Percentiles rank a stretch among this genome's conserved stretches.
Conservation (phyloP, 495 filamentous ascomycete species). For the Xylaria intraflava region DNA sequence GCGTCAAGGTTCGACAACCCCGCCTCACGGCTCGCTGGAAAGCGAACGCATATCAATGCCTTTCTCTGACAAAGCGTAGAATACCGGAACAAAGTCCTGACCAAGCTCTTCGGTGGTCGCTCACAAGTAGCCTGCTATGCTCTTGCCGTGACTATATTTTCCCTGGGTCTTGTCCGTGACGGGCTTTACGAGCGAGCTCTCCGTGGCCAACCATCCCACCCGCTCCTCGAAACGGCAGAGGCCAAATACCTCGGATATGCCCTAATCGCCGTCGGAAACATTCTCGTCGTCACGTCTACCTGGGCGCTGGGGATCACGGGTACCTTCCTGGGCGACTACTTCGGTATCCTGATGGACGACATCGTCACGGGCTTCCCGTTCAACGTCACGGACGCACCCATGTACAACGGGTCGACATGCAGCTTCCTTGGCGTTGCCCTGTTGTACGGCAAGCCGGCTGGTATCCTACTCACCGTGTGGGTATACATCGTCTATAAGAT, state of each 20-base stretch:
- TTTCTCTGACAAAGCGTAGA: conserved; percentile 44
- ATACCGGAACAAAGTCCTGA: conserved; percentile 83
- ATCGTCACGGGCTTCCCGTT: conserved; percentile 93
- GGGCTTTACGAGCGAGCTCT: conserved; percentile 66
- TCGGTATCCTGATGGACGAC: conserved; percentile 93
- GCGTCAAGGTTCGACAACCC: conserved; percentile 51
- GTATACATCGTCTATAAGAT: conserved; percentile 76
- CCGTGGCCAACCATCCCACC: conserved; percentile 68
- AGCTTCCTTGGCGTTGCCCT: conserved; percentile 89
- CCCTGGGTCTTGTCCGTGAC: conserved; percentile 82
- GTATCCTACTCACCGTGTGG: conserved; percentile 64
- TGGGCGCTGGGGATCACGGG: conserved; percentile 92
- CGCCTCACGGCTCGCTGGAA: not conserved
- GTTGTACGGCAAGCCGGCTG: conserved; percentile 82
- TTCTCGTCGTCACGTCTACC: conserved; percentile 81
- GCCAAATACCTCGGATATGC: conserved; percentile 55
- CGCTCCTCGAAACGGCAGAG: conserved; percentile 47
- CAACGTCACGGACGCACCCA: conserved; percentile 84
- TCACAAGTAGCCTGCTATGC: conserved; percentile 80
- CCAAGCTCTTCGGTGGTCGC: conserved; percentile 76
- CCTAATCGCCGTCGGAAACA: conserved; percentile 68
- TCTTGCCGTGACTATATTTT: conserved; percentile 84
- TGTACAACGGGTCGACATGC: conserved; percentile 94
- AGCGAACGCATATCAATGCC: not conserved
- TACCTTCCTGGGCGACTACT: conserved; percentile 97